These are phyloP conservation scores for Fistulinella prunicolor DNA, from an alignment of 768 basidiomycete genomes.

Conservation along the genomic window DNA sequence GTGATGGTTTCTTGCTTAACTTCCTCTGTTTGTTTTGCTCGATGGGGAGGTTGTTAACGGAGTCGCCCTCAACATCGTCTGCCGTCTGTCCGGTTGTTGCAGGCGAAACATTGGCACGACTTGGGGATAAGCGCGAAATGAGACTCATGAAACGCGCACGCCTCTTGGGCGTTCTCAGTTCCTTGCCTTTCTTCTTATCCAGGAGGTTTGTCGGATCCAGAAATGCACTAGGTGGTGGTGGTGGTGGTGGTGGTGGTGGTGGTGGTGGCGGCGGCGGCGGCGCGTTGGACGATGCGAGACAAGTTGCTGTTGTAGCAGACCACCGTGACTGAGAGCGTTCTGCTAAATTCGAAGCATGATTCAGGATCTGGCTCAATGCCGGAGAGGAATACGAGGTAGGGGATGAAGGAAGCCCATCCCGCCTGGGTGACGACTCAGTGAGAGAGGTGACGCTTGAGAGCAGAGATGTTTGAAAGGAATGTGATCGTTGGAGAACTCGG, in stretches of 20 bases:
- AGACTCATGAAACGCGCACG: constrained; percentile 33
- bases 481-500: not conserved
- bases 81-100: not conserved
- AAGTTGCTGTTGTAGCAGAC: constrained; percentile 33
- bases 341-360: not conserved
- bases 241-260: not conserved
- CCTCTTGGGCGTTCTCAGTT: constrained; percentile 27
- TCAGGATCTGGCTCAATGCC: not conserved
- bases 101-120: constrained; percentile 22
- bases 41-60: constrained; percentile 19
- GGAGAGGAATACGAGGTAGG: not conserved
- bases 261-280: no score
- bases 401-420: constrained; percentile 7
- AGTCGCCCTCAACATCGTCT: constrained; percentile 21
- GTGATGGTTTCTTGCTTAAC: constrained; percentile 29
- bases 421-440: constrained; percentile 2
- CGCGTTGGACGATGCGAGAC: constrained; percentile 17
- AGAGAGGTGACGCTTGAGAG: constrained; percentile 3
- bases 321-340: constrained; percentile 22
- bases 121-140: constrained; percentile 30
- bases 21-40: constrained; percentile 17
- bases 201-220: constrained; percentile 12
- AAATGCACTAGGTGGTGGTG: not conserved
- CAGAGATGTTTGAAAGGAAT: constrained; percentile 1
- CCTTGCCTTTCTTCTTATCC: constrained; percentile 23